Evolutionary conservation across 139 green algal genomes (phyloP).

Genomic region (Chlamydomonas sp.): DNA sequence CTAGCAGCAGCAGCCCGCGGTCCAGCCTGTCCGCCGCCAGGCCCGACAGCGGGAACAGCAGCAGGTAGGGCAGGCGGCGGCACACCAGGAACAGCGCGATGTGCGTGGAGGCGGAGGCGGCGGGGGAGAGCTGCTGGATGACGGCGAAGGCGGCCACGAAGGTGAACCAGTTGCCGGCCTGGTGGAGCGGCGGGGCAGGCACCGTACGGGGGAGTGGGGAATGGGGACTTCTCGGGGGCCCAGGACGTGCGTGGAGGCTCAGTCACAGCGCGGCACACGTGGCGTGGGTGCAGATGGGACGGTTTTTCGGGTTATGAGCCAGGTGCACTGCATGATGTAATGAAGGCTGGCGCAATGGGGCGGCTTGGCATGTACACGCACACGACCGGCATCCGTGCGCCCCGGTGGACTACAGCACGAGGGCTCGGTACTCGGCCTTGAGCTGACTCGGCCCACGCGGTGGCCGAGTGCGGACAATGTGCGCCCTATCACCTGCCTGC

Average conservation of each 20-base stretch:
- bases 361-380: too few relatives aligned
- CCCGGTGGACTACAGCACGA: not conserved
- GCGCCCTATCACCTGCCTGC: slow-evolving; percentile 22
- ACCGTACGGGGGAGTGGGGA: too few relatives aligned
- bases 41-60: slow-evolving; percentile 27
- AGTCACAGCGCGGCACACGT: too few relatives aligned
- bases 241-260: not conserved
- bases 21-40: slow-evolving; percentile 22
- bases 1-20: slow-evolving; percentile 5
- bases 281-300: too few relatives aligned
- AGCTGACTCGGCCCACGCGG: not conserved
- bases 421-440: not conserved
- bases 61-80: slow-evolving; percentile 30
- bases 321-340: too few relatives aligned
- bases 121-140: not conserved
- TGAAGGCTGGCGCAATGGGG: too few relatives aligned
- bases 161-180: slow-evolving; percentile 9
- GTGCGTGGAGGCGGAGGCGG: not conserved
- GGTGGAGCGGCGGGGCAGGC: too few relatives aligned
- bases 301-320: too few relatives aligned
- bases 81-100: slow-evolving; percentile 30
- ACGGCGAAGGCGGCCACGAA: slow-evolving; percentile 16
- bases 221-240: not conserved
- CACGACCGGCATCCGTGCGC: not conserved
- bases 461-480: not conserved